Evolutionary conservation across 352 stramenopile genomes (phyloP).

Genomic region (Phytophthora sansomeana): DNA sequence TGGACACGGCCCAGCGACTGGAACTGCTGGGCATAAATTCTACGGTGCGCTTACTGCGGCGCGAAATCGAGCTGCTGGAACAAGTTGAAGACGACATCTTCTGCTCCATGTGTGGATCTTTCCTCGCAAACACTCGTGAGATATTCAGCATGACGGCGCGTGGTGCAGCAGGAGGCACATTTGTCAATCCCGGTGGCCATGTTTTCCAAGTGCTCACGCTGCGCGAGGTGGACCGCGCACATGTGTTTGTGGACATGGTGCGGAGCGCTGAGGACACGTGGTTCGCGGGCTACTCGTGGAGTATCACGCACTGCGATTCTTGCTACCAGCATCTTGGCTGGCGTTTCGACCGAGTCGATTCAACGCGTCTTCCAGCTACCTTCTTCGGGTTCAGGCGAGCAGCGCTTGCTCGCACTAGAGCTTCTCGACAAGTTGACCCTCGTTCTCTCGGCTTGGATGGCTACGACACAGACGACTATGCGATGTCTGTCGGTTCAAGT

Average conservation of each 20-base stretch:
- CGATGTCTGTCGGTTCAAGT: conserved; percentile 33
- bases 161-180: conserved; percentile 64
- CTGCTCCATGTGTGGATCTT: conserved; percentile 67
- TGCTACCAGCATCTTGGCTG: conserved; percentile 82
- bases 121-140: conserved; percentile 72
- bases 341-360: conserved; percentile 68
- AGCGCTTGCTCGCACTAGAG: conserved; percentile 45
- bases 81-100: conserved; percentile 70
- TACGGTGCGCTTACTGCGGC: conserved; percentile 63
- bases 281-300: conserved; percentile 86
- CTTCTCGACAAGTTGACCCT: conserved; percentile 16
- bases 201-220: conserved; percentile 88
- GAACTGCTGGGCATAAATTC: conserved; percentile 69
- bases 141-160: conserved; percentile 84
- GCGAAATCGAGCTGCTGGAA: conserved; percentile 66
- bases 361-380: conserved; percentile 30
- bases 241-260: conserved; percentile 53
- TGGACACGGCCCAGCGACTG: conserved; percentile 65
- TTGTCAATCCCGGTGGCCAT: conserved; percentile 81
- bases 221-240: conserved; percentile 49
- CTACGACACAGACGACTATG: conserved; percentile 35
- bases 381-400: conserved; percentile 81
- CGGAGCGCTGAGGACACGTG: conserved; percentile 75
- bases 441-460: conserved; percentile 22
- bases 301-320: conserved; percentile 72